Percentiles rank a stretch among this genome's conserved stretches.
phyloP scores from a whole-genome alignment of 208 protist genomes.

The Acanthamoeba polyphaga region DNA sequence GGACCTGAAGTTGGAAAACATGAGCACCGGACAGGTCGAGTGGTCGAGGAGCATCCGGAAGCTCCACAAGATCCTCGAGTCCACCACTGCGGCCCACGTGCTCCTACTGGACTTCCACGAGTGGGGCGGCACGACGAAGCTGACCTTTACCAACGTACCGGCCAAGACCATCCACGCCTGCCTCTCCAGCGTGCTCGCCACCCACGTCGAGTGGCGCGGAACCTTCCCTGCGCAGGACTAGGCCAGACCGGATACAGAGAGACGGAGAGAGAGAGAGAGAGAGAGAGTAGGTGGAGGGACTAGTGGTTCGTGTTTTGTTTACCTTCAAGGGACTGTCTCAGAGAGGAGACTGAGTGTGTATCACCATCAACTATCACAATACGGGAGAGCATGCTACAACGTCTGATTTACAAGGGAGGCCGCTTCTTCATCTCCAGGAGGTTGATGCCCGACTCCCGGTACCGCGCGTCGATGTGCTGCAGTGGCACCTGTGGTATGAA shows the following conservation, averaged over 20 bases:
- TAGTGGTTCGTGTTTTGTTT: too few relatives aligned
- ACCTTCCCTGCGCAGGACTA: not conserved
- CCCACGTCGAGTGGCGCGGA: constrained; percentile 17
- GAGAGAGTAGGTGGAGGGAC: too few relatives aligned
- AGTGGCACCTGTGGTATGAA: not conserved
- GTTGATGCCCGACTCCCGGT: constrained; percentile 58
- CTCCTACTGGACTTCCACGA: constrained; percentile 46
- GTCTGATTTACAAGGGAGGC: not conserved
- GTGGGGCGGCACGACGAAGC: constrained; percentile 33
- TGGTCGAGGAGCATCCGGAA: not conserved
- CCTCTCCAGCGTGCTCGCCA: not conserved
- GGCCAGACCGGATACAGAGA: not conserved
- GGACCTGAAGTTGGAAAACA: not conserved
- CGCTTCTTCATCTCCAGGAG: constrained; percentile 50
- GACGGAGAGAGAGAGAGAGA: not conserved
- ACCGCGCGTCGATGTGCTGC: not conserved
- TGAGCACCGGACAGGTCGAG: not conserved
- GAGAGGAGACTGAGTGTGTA: too few relatives aligned
- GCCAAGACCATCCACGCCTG: constrained; percentile 49
- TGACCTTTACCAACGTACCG: not conserved
- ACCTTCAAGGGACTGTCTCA: too few relatives aligned
- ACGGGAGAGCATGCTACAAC: too few relatives aligned
- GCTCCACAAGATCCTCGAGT: not conserved
- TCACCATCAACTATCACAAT: too few relatives aligned
- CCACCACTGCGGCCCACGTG: not conserved